phyloP scores from a whole-genome alignment of 176 grass and related monocot genomes.

The Dendrocalamus sinicus region DNA sequence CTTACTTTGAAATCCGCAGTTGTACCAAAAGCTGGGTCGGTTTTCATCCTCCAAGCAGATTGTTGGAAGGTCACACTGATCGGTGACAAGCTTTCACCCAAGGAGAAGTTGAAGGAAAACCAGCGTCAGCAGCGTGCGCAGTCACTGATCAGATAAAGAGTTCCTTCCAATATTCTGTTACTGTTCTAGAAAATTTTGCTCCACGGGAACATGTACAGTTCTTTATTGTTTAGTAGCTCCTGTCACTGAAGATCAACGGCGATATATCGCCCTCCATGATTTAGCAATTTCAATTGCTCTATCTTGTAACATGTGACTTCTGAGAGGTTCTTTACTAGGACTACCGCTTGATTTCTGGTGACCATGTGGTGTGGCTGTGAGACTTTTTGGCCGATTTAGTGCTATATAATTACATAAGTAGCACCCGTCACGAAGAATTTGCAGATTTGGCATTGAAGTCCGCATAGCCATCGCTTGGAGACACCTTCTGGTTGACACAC shows the following conservation, averaged over 20 bases:
- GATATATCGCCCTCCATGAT: background rate
- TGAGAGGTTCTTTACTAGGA: background rate
- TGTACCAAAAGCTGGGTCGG: constrained; percentile 83
- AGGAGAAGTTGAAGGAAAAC: constrained; percentile 53
- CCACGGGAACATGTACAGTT: background rate
- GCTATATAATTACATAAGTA: too few relatives aligned
- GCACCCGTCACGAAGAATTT: too few relatives aligned
- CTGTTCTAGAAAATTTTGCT: background rate
- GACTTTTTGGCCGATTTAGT: too few relatives aligned
- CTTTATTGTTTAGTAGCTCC: background rate
- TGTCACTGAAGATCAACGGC: background rate
- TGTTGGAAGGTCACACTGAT: constrained; percentile 76
- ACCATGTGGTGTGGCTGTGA: too few relatives aligned
- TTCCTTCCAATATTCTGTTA: background rate
- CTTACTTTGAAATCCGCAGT: constrained; percentile 55
- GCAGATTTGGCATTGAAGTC: too few relatives aligned
- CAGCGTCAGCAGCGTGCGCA: constrained; percentile 45
- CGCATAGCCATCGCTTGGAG: too few relatives aligned
- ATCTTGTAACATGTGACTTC: background rate
- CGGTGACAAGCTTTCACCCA: constrained; percentile 71
- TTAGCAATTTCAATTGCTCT: background rate
- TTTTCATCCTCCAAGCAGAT: constrained; percentile 85
- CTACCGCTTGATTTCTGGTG: too few relatives aligned
- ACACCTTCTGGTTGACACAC: too few relatives aligned
- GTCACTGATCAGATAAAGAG: constrained; percentile 50